Conservation (phyloP, 1,284 basidiomycete species). For the Ceratobasidium sp. region DNA sequence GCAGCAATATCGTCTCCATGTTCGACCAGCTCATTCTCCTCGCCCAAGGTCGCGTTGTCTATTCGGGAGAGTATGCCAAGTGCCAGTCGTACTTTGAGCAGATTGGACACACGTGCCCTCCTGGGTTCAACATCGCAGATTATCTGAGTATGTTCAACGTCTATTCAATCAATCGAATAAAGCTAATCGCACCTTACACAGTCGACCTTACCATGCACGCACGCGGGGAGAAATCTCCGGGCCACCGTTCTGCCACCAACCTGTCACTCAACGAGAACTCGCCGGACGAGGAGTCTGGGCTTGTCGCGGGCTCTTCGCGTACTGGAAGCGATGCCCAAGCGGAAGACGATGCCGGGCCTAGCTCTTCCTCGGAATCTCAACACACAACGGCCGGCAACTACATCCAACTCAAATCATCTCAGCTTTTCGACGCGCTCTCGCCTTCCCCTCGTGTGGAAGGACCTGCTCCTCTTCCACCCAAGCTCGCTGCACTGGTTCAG, state of each 20-base stretch:
- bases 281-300: constrained; percentile 63
- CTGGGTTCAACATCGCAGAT: constrained; percentile 98
- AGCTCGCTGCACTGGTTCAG: constrained; percentile 76
- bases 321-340: constrained; percentile 52
- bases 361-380: constrained; percentile 48
- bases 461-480: constrained; percentile 59
- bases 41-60: constrained; percentile 82
- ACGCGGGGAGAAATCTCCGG: constrained; percentile 50
- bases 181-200: constrained; percentile 45
- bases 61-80: constrained; percentile 75
- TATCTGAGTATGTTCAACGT: constrained; percentile 73
- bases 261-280: constrained; percentile 26
- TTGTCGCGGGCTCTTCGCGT: constrained; percentile 51
- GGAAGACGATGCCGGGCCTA: constrained; percentile 58
- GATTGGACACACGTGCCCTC: constrained; percentile 84
- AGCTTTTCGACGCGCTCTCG: constrained; percentile 72
- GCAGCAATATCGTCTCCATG: constrained; percentile 93
- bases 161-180: not conserved
- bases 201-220: constrained; percentile 89
- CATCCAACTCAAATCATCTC: constrained; percentile 77
- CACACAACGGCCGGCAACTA: constrained; percentile 52
- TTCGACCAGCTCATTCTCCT: constrained; percentile 93
- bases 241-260: constrained; percentile 6
- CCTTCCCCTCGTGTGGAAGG: constrained; percentile 52
- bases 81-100: constrained; percentile 82